Conservation (phyloP, 345 rosid genomes). For the Brassica napus region DNA sequence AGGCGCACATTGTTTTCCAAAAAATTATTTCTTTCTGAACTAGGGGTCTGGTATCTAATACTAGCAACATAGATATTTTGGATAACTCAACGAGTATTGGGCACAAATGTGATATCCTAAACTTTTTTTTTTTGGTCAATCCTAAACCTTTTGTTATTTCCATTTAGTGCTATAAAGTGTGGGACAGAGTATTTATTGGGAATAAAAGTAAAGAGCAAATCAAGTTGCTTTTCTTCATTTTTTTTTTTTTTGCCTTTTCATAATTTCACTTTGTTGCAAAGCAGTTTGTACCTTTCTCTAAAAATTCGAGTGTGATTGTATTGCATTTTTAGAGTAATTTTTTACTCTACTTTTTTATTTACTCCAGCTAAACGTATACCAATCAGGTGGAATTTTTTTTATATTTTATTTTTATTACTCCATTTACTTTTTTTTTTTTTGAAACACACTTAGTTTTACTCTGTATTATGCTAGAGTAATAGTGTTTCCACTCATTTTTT, state of each 20-base stretch:
- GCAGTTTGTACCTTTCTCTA: background rate
- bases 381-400: too few relatives aligned
- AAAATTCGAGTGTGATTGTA: background rate
- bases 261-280: conserved; percentile 7
- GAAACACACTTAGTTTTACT: too few relatives aligned
- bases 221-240: background rate
- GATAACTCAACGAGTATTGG: conserved; percentile 23
- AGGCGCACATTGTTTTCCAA: conserved; percentile 1
- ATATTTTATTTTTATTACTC: too few relatives aligned
- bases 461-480: too few relatives aligned
- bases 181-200: background rate
- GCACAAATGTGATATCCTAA: conserved; percentile 22
- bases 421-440: too few relatives aligned
- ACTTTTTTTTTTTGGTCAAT: background rate
- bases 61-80: conserved; percentile 47
- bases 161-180: background rate
- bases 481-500: too few relatives aligned
- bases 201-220: conserved; percentile 12
- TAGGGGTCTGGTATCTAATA: conserved; percentile 31
- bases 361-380: too few relatives aligned
- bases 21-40: background rate
- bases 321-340: too few relatives aligned
- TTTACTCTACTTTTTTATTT: too few relatives aligned
- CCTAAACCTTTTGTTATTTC: background rate
- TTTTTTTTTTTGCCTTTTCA: background rate